Base-by-base conservation (phyloP, 345 rosid genomes). In the Arabis hirsuta region DNA sequence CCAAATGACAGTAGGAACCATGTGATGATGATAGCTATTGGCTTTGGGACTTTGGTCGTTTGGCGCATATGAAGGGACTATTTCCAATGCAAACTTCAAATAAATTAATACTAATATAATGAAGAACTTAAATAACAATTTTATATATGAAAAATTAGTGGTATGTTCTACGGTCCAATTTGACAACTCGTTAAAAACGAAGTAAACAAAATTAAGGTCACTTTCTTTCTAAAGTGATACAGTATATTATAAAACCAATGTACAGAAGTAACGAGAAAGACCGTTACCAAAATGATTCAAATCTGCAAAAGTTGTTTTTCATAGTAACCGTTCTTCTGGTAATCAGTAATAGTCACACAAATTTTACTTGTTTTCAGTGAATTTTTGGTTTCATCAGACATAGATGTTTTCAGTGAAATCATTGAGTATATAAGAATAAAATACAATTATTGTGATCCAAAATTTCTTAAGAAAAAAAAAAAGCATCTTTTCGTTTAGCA, bases 141-240 rank as follows among this genome's bases (percentile, higher is more conserved):
- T 22, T 29, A 29, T 29, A 29, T 5, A 48, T 27, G 16, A 51
- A 31, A 51, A 31, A 51, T 56, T 65, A 36, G 50, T 73, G 54
- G 72, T 38, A 56, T 56, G 9, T 73, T 58, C 77, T 7, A 64
- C 13, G 16, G 71, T 65, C 67, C 26, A 57, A 57, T 20, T 39
- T 57, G 72, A 41, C 61, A 27, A 32, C 12, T 29, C 59, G 43
- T 41, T 65, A 29, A 39, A 9, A 56, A 51, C 42, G 12, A 45
- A 72, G 36, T 63, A 53, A 24, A 55, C 6, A 63, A 64, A 44
- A 38, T 6, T 7, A 72, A 55, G 13, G 59, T 47, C 43, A 47
- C 32, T 47, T 44, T 65, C 77, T 65, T 38, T 41, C 44, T 27
- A 53, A 63, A 55, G 14, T 34, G 39, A 59, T 16, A 7, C 16